A percentile compares a stretch with the other conserved stretches of the same genome.
These are phyloP conservation scores for Leccinellum luteum DNA, from an alignment of 768 basidiomycete genomes.

Conservation along the genomic window DNA sequence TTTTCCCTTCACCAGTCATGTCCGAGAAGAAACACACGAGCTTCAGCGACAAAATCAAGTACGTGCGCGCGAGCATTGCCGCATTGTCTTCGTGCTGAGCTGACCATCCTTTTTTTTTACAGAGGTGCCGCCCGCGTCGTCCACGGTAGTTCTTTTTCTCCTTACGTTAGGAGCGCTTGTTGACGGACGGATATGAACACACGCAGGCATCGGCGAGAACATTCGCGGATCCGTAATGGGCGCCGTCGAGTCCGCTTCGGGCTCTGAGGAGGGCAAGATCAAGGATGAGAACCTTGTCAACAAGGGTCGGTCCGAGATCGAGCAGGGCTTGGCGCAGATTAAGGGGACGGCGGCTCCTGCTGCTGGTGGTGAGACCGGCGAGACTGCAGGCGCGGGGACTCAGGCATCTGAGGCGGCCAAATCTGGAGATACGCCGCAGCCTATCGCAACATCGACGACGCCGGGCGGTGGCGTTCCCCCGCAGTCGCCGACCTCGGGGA, in stretches of 20 bases:
- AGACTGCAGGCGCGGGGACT: not conserved
- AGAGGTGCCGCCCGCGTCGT: conserved; percentile 38
- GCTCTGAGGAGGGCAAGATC: conserved; percentile 20
- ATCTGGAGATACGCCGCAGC: not conserved
- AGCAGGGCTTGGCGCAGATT: conserved; percentile 37
- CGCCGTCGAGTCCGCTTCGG: conserved; percentile 36
- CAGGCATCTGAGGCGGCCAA: not conserved
- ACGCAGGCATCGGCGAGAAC: conserved; percentile 42
- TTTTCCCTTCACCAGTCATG: not conserved
- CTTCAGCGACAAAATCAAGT: conserved; percentile 20
- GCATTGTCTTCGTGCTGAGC: too few species aligned
- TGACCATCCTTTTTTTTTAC: not conserved
- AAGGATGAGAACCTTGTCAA: conserved; percentile 36
- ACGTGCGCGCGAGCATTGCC: not conserved
- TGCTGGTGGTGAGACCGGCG: not conserved
- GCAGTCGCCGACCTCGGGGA: not conserved
- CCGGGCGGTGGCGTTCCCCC: not conserved
- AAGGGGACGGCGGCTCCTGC: conserved; percentile 11
- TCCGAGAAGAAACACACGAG: not conserved
- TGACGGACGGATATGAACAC: not conserved
- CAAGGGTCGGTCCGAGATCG: conserved; percentile 39
- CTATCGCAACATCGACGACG: not conserved
- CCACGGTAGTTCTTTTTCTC: conserved; percentile 29
- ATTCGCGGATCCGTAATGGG: conserved; percentile 43
- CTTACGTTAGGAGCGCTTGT: conserved; percentile 1